Conservation (phyloP, 306 rosid species). For the Corylus heterophylla region DNA sequence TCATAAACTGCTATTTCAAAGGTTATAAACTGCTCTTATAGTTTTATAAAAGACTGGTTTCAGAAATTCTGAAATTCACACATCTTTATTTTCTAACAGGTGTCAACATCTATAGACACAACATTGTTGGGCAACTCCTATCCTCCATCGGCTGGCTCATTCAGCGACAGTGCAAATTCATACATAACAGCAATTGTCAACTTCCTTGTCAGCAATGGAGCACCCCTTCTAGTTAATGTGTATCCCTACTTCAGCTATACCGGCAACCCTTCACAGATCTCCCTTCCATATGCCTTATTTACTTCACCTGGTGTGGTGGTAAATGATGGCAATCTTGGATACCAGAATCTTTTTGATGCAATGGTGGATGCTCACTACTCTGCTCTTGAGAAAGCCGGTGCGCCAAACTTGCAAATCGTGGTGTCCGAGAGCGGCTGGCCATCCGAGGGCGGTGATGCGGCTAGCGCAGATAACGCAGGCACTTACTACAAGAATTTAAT, state of each 20-base stretch:
- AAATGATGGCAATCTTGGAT: constrained; percentile 26
- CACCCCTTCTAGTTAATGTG: constrained; percentile 71
- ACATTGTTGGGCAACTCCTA: constrained; percentile 22
- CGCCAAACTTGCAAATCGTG: constrained; percentile 34
- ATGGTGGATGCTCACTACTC: constrained; percentile 48
- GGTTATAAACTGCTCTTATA: too few species aligned
- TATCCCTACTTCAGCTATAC: constrained; percentile 53
- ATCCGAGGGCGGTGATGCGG: constrained; percentile 42
- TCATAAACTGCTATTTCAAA: too few species aligned
- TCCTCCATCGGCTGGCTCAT: constrained; percentile 48
- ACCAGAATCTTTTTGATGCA: constrained; percentile 53
- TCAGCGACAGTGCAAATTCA: constrained; percentile 14
- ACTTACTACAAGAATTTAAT: constrained; percentile 54
- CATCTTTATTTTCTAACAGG: too few species aligned
- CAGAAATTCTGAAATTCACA: too few species aligned
- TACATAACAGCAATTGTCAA: constrained; percentile 42
- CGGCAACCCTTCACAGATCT: neutral
- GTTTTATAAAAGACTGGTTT: too few species aligned
- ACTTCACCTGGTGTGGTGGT: constrained; percentile 31
- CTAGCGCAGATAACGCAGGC: constrained; percentile 36
- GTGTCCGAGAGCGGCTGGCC: constrained; percentile 90
- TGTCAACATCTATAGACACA: constrained; percentile 51
- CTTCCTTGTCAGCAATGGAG: constrained; percentile 33
- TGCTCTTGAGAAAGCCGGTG: constrained; percentile 50
- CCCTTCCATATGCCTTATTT: constrained; percentile 50